phyloP scores from a whole-genome alignment of 169 alveolate genomes.

The Cyclospora cayetanensis region DNA sequence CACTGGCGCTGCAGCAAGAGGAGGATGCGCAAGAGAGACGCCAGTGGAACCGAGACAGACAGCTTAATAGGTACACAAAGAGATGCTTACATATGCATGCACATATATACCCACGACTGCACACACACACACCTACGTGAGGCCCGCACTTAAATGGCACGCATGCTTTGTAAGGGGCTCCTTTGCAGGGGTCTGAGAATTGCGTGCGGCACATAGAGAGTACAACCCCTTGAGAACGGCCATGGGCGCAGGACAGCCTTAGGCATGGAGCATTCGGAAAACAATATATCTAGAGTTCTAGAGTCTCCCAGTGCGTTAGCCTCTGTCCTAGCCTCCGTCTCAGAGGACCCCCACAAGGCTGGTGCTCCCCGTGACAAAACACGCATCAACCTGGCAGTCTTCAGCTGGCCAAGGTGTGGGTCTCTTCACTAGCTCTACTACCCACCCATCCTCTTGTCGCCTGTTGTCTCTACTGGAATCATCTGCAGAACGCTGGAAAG shows the following conservation, averaged over 20 bases:
- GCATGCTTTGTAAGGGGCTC: too few relatives aligned
- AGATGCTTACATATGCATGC: background rate
- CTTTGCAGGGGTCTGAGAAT: background rate
- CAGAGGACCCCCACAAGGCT: too few relatives aligned
- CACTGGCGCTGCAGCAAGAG: slow-evolving; percentile 2
- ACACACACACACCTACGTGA: background rate
- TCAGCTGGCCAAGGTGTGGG: too few relatives aligned
- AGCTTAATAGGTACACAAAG: background rate
- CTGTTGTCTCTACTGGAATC: background rate
- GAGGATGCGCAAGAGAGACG: background rate
- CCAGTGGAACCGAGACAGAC: background rate
- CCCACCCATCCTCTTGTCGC: slow-evolving; percentile 17
- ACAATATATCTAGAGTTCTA: background rate
- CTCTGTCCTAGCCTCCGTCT: too few relatives aligned
- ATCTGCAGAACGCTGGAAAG: slow-evolving; percentile 13
- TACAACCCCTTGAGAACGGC: background rate
- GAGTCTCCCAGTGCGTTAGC: background rate
- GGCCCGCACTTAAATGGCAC: too few relatives aligned
- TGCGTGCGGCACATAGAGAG: background rate
- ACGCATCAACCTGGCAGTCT: too few relatives aligned
- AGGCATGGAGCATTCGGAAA: background rate
- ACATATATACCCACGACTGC: background rate
- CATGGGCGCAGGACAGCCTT: background rate
- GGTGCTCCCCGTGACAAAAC: too few relatives aligned
- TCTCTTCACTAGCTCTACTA: too few relatives aligned